Evolutionary conservation across 306 rosid genomes (phyloP), one percentile per base, ranked within the genome.

Genomic region (Rosa multiflora): DNA sequence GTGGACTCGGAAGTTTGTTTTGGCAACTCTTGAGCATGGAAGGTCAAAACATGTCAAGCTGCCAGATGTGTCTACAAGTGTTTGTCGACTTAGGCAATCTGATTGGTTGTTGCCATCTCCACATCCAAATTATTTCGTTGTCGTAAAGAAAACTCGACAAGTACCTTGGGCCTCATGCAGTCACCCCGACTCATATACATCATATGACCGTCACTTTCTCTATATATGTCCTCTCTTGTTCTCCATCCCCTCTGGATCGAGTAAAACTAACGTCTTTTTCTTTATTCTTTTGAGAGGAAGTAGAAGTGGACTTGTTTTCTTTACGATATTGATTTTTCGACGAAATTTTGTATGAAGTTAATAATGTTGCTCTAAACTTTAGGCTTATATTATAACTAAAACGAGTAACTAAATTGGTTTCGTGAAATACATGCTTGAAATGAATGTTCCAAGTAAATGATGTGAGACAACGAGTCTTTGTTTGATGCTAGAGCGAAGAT

Each of bases 91-190:
- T 14, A 63, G 69, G 9, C 14, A 13, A 13, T 63, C 35, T 32
- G 69, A 63, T 63, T 12, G 43, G 69, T 76, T 62, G 85, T 82
- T 85, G 88, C 61, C 83, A 76, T 82, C 82, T 85, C 82, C 83
- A 69, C 90, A 79, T 83, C 87, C 88, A 59, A 44, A n/a, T 68
- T 42, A 49, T 13, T 72, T 67, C 83, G 77, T 86, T 86, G 89
- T 84, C 85, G 81, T 84, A 53, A 86, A 87, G 89, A 76, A 82
- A 78, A 83, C 83, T 62, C 67, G 67, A 26, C 84, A 74, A 82
- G 76, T 15, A 14, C 21, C 20, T 66, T 66, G 17, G 79, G 68
- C 37, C 79, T 83, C 81, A 2, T 47, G 77, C 46, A 58, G 62
- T 20, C 29, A 2, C 4, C 62, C 12, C 9, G 11, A 56, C 62